Evolutionary conservation across 495 filamentous ascomycete genomes (phyloP), one percentile per base, ranked within the genome.

Genomic region (Trichoderma virens): DNA sequence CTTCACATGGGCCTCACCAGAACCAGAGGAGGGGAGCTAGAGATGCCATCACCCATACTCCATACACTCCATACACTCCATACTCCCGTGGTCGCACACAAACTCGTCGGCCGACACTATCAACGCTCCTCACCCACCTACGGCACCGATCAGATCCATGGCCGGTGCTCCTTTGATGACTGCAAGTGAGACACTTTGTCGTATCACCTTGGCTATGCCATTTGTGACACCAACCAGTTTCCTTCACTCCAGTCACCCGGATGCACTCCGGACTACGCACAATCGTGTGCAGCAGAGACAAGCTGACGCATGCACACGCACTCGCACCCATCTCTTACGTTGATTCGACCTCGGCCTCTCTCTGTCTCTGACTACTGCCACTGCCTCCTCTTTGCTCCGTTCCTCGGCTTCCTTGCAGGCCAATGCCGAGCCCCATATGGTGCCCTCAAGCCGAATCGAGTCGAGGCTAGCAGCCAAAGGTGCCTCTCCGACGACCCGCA

Each of bases 21-120:
- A 18, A 47, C n/a, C n/a, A n/a, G n/a, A 51, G 25, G 51, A n/a
- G 23, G 25, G 43, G n/a, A n/a, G 51, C 51, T 56, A 30, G 51
- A 8, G 25, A 56, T 56, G 51, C 51, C 51, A 56, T 56, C 51
- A 56, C 28, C 51, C 51, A 56, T 56, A 7, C 51, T 56, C 51
- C n/a, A n/a, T n/a, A n/a, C n/a, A n/a, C n/a, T n/a, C n/a, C n/a
- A n/a, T n/a, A n/a, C n/a, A n/a, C n/a, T n/a, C n/a, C 51, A 56
- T n/a, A 16, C 23, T 30, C 2, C 51, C 13, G 25, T 18, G 27
- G 51, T 56, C 51, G 51, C 51, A 56, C 51, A n/a, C 27, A 56
- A 28, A 56, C 51, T 30, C 51, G 27, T 56, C 51, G 51, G 51
- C 51, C 51, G 51, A 56, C 51, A 27, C 16, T 56, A 56, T 56